Percentiles rank a stretch among this genome's conserved stretches.
phyloP scores from a whole-genome alignment of 441 rosid species.

The Populus trichocarpa region DNA sequence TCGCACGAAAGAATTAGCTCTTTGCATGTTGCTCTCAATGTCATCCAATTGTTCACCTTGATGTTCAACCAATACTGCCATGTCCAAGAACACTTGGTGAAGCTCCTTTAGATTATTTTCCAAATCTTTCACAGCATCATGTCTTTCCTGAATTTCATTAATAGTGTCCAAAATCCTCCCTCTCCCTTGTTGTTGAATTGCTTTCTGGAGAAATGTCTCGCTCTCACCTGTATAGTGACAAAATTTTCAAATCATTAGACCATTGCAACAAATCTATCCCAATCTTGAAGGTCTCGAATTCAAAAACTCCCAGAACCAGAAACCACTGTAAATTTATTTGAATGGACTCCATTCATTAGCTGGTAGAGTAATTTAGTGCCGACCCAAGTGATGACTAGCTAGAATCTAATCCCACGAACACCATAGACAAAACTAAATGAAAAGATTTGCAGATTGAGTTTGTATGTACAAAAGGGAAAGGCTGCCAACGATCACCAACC shows the following conservation, averaged over 20 bases:
- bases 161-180: slow-evolving; percentile 71
- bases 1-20: slow-evolving; percentile 60
- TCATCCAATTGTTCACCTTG: slow-evolving; percentile 83
- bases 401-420: neutral
- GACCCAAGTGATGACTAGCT: neutral
- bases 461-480: neutral
- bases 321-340: neutral
- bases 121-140: slow-evolving; percentile 78
- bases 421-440: neutral
- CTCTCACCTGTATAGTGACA: slow-evolving; percentile 60
- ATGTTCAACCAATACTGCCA: slow-evolving; percentile 77
- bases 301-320: neutral
- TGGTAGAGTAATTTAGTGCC: neutral
- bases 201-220: slow-evolving; percentile 83
- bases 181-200: slow-evolving; percentile 83
- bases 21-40: slow-evolving; percentile 72
- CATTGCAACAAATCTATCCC: neutral
- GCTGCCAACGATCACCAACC: neutral
- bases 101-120: slow-evolving; percentile 79
- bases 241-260: neutral
- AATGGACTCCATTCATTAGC: neutral
- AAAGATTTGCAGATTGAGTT: neutral
- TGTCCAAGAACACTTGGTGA: slow-evolving; percentile 77
- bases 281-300: neutral
- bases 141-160: slow-evolving; percentile 82